phyloP scores from a whole-genome alignment of 2,329 filamentous ascomycete genomes.

The Fusarium sublunatum region DNA sequence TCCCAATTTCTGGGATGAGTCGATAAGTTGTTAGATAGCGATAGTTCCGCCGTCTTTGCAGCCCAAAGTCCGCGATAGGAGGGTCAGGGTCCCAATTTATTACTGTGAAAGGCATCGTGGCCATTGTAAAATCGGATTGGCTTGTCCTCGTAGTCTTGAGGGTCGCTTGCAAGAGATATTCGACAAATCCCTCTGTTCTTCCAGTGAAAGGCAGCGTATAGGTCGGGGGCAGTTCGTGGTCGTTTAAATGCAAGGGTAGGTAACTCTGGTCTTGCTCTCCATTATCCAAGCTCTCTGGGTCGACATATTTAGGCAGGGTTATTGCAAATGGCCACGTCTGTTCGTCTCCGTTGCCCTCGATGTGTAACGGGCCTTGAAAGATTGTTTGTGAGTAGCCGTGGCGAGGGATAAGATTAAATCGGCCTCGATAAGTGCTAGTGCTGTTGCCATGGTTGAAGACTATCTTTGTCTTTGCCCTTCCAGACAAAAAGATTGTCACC shows the following conservation, averaged over 20 bases:
- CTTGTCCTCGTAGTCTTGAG: conserved; percentile 26
- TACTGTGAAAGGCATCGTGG: conserved; percentile 42
- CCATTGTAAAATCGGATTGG: conserved; percentile 11
- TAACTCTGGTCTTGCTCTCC: background rate
- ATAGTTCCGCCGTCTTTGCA: background rate
- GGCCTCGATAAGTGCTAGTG: conserved; percentile 31
- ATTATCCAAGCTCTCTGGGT: background rate
- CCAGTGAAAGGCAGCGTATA: background rate
- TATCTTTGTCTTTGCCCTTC: conserved; percentile 46
- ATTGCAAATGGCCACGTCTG: conserved; percentile 48
- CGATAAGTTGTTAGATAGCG: conserved; percentile 36
- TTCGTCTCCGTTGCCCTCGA: conserved; percentile 15
- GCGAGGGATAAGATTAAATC: conserved; percentile 43
- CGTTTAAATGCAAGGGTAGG: background rate
- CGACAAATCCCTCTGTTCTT: conserved; percentile 22
- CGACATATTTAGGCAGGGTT: conserved; percentile 40
- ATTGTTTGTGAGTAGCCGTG: conserved; percentile 14
- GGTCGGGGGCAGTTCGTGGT: conserved; percentile 8
- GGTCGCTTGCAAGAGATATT: conserved; percentile 51
- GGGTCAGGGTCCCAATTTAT: conserved; percentile 2
- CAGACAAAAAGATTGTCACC: conserved; percentile 41
- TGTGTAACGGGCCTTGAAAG: conserved; percentile 45
- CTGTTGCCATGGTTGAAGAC: conserved; percentile 17
- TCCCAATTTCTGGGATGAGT: conserved; percentile 48
- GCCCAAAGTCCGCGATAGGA: conserved; percentile 35